Conservation (phyloP, 2,329 filamentous ascomycete species). For the Scedosporium apiospermum region DNA sequence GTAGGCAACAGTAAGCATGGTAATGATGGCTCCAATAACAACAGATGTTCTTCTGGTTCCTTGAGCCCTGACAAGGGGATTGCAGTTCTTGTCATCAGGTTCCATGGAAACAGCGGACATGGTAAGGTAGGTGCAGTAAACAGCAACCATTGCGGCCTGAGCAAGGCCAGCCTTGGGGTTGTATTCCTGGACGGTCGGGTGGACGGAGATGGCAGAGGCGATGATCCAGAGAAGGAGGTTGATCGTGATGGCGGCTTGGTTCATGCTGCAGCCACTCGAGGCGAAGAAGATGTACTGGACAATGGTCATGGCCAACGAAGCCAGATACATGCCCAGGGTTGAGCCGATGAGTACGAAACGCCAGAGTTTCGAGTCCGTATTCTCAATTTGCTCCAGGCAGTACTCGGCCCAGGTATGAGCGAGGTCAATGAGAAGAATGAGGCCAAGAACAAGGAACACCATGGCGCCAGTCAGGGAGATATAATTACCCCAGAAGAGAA, state of each 20-base stretch:
- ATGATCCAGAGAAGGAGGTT: constrained; percentile 78
- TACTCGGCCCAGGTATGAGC: constrained; percentile 97
- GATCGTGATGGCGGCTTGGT: constrained; percentile 90
- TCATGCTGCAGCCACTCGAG: constrained; percentile 74
- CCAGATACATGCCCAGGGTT: constrained; percentile 87
- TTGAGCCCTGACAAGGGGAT: constrained; percentile 77
- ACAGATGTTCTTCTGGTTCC: constrained; percentile 85
- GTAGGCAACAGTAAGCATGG: constrained; percentile 94
- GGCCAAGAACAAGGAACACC: constrained; percentile 83
- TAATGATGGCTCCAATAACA: constrained; percentile 87
- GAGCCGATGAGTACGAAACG: constrained; percentile 81
- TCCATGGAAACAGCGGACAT: constrained; percentile 99
- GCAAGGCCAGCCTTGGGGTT: constrained; percentile 91
- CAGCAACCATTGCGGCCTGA: constrained; percentile 93
- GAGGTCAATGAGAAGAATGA: constrained; percentile 87
- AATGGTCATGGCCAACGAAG: constrained; percentile 86
- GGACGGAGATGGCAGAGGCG: constrained; percentile 77
- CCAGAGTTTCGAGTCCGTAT: constrained; percentile 77
- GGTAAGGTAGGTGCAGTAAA: constrained; percentile 98
- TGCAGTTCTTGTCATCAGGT: constrained; percentile 86
- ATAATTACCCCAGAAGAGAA: constrained; percentile 93
- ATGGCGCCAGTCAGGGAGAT: constrained; percentile 81
- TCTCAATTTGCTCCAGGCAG: constrained; percentile 87
- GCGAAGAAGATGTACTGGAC: constrained; percentile 98
- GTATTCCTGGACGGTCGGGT: constrained; percentile 80